phyloP scores from a whole-genome alignment of 75 land plant genomes.

The Picea glauca region DNA sequence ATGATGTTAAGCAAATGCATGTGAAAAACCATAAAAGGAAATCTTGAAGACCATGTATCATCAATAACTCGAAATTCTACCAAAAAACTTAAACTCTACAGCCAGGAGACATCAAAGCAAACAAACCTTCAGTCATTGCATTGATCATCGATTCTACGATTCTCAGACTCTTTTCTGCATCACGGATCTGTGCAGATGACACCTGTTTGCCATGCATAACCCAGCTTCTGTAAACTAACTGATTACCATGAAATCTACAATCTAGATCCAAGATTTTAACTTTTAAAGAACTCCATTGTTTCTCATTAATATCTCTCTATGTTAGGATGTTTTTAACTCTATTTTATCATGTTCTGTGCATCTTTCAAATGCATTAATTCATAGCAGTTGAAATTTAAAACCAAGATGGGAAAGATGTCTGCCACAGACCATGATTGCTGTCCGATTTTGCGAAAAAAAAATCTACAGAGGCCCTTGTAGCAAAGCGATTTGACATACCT shows the following conservation, averaged over 20 bases:
- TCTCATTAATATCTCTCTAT: neutral
- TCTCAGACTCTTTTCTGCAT: conserved; percentile 92
- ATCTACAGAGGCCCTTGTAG: neutral
- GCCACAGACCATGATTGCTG: neutral
- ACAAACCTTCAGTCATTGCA: conserved; percentile 89
- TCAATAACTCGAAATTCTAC: neutral
- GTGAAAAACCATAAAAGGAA: neutral
- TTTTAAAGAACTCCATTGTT: neutral
- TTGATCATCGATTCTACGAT: conserved; percentile 93
- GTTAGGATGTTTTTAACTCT: neutral
- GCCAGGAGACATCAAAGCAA: neutral
- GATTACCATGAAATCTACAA: neutral
- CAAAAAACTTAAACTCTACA: neutral
- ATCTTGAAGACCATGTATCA: neutral
- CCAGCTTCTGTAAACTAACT: neutral
- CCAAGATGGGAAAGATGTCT: neutral
- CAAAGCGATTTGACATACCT: conserved; percentile 41
- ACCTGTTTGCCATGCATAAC: conserved; percentile 43
- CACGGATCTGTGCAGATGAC: conserved; percentile 92
- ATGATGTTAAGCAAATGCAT: neutral
- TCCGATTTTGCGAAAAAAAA: neutral
- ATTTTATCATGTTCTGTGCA: neutral
- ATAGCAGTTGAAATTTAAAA: neutral
- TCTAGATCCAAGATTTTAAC: neutral
- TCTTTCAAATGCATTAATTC: neutral